phyloP scores from a whole-genome alignment of 768 basidiomycete species.

The Rubroboletus satanas region DNA sequence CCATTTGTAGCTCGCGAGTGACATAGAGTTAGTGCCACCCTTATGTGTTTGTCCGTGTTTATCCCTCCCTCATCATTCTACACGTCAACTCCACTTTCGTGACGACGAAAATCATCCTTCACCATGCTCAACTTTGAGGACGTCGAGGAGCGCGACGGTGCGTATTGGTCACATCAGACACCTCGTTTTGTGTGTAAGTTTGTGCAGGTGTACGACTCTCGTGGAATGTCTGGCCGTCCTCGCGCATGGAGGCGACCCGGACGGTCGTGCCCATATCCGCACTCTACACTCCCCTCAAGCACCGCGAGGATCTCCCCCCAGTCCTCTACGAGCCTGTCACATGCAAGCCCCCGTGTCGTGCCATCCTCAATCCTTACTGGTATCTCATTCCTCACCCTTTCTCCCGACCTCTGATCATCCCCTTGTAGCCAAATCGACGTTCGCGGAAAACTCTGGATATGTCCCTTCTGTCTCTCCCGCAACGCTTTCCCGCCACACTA shows the following conservation, averaged over 20 bases:
- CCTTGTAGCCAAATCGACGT: constrained; percentile 90
- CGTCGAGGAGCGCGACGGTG: constrained; percentile 95
- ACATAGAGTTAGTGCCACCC: not conserved
- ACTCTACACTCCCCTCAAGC: constrained; percentile 92
- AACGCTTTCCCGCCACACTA: constrained; percentile 98
- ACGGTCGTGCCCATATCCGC: constrained; percentile 99
- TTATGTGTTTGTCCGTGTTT: constrained; percentile 21
- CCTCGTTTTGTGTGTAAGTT: not conserved
- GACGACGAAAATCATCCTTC: constrained; percentile 23
- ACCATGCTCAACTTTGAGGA: constrained; percentile 88
- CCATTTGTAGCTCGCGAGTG: not conserved
- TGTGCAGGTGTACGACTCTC: constrained; percentile 82
- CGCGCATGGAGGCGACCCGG: constrained; percentile 95
- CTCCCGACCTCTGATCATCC: not conserved
- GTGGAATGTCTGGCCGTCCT: constrained; percentile 99
- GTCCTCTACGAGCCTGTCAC: constrained; percentile 98
- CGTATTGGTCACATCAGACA: constrained; percentile 19
- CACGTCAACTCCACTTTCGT: constrained; percentile 29
- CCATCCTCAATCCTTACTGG: constrained; percentile 98
- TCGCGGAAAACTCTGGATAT: constrained; percentile 98
- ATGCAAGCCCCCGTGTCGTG: constrained; percentile 96
- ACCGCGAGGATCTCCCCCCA: constrained; percentile 89
- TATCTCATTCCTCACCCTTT: constrained; percentile 34
- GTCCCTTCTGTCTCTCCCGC: constrained; percentile 95
- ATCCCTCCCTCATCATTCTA: constrained; percentile 7